Base-by-base conservation (phyloP, 441 rosid species). In the Codiaeum variegatum region DNA sequence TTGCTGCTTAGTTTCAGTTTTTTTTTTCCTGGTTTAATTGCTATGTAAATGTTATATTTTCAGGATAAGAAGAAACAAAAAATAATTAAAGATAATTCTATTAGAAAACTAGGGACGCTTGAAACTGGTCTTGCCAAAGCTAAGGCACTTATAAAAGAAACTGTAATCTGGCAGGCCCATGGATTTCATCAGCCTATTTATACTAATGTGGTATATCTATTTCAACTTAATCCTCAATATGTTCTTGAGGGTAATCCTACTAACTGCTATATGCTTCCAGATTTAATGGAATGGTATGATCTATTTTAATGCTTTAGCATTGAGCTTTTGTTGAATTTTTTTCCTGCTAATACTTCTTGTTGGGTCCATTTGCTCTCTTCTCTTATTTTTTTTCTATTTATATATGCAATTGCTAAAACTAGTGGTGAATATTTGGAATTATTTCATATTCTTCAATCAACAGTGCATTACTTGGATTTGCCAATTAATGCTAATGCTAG, bases 181-280 rank as follows among this genome's bases (percentile, higher is more conserved):
- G 99, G 97, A 76, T 96, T 85, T 84, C 98, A 96, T 81, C 84
- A 83, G 44, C 99, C 99, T 56, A 91, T 93, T 68, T 96, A 91
- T 82, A 93, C 98, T 11, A 96, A 96, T 87, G 36, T 84, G 62
- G 81, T 83, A 16, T 95, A 93, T 82, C 98, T 98, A 73, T 88
- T 95, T 78, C 84, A 82, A 0, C 80, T 87, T 74, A 88, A 96
- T 78, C 99, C 98, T 76, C 99, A 98, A 40, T 76, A 76, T 73
- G 90, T 91, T 76, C 93, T 97, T 68, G 81, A 49, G 46, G 93
- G 91, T 73, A 93, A 91, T 83, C 98, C 99, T 63, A 91, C 99
- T 70, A 98, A 98, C 78, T 96, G 99, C 81, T 96, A 91, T 83
- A 68, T 86, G 80, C 82, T 95, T 95, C 77, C 84, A 89, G 74